phyloP scores from a whole-genome alignment of 345 rosid species.

The Mallotus nudiflorus region DNA sequence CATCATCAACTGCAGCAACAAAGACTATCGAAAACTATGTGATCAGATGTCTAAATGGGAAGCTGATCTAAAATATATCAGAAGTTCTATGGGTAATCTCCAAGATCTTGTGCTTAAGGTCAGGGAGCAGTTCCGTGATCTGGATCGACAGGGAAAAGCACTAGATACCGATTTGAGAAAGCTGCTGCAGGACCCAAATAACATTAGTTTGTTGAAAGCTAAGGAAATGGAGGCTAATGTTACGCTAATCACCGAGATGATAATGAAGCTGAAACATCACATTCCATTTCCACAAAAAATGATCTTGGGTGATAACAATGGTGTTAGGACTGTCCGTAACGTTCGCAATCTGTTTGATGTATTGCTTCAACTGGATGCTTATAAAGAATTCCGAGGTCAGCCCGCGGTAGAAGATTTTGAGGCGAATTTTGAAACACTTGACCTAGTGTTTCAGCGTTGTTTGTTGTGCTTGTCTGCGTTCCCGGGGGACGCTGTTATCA shows the following conservation, averaged over 20 bases:
- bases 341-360: constrained; percentile 7
- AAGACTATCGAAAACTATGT: background rate
- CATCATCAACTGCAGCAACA: too few relatives aligned
- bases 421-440: background rate
- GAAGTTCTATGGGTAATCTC: background rate
- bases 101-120: background rate
- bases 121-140: background rate
- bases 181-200: background rate
- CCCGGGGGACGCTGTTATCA: constrained; percentile 21
- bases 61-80: background rate
- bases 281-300: constrained; percentile 1
- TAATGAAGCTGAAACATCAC: constrained; percentile 8
- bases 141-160: background rate
- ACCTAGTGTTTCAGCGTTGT: background rate
- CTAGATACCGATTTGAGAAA: background rate
- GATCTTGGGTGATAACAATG: background rate
- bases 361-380: background rate
- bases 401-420: background rate
- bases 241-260: background rate
- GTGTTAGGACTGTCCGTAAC: background rate
- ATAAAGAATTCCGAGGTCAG: background rate
- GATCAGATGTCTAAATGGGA: constrained; percentile 1
- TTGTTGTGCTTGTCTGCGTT: constrained; percentile 24
- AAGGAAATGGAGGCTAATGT: constrained; percentile 1
- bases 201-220: background rate